phyloP scores from a whole-genome alignment of 2,329 filamentous ascomycete genomes.

The Cadophora sp. region DNA sequence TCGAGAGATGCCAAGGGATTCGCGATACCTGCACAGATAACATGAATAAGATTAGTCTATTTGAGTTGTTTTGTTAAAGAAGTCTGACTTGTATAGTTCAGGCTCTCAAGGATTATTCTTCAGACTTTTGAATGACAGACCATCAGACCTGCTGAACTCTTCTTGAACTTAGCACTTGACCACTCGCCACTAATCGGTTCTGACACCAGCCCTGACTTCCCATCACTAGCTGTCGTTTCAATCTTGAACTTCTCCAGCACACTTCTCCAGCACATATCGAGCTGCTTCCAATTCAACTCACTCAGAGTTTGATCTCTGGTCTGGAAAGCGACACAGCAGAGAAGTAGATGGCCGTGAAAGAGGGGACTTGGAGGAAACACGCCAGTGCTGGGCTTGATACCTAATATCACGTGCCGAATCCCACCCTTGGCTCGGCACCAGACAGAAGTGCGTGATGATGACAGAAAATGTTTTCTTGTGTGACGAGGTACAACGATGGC shows the following conservation, averaged over 20 bases:
- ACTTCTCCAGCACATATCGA: constrained; percentile 9
- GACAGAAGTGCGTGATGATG: background rate
- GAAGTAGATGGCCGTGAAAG: background rate
- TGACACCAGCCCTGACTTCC: background rate
- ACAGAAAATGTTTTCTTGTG: background rate
- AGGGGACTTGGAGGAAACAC: background rate
- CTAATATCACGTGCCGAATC: background rate
- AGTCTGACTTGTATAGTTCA: no score
- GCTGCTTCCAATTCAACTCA: constrained; percentile 10
- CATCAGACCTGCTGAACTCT: no score
- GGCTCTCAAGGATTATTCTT: no score
- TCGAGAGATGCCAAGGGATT: no score
- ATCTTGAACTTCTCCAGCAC: constrained; percentile 11
- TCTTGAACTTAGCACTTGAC: no score
- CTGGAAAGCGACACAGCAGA: background rate
- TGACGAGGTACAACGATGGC: background rate
- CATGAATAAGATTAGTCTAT: no score
- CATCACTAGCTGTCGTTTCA: background rate
- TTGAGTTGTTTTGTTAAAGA: no score
- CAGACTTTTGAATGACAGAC: no score
- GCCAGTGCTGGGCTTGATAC: background rate
- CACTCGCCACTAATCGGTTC: no score
- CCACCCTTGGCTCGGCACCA: background rate
- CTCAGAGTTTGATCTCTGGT: no score
- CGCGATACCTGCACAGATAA: no score